phyloP scores from a whole-genome alignment of 441 rosid genomes.

The Mallotus japonicus region DNA sequence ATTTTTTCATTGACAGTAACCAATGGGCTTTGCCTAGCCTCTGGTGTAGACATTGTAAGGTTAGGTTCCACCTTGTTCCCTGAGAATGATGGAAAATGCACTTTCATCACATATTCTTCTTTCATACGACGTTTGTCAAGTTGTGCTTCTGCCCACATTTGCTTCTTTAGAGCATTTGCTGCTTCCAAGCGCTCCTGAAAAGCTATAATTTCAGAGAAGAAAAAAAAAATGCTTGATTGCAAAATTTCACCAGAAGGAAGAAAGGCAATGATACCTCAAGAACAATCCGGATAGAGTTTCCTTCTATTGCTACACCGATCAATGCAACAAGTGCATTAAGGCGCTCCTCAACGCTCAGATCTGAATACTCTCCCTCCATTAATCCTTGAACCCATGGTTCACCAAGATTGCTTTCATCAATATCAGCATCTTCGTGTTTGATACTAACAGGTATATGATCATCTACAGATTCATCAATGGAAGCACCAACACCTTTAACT shows the following conservation, averaged over 20 bases:
- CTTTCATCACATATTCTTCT: slow-evolving; percentile 59
- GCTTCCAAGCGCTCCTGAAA: slow-evolving; percentile 86
- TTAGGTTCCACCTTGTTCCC: slow-evolving; percentile 47
- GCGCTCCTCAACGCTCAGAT: slow-evolving; percentile 75
- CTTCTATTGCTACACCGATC: slow-evolving; percentile 71
- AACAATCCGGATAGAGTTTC: slow-evolving; percentile 58
- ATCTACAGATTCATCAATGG: slow-evolving; percentile 26
- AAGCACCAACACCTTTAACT: slow-evolving; percentile 26
- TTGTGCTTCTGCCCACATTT: slow-evolving; percentile 88
- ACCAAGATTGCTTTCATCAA: slow-evolving; percentile 64
- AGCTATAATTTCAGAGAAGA: slow-evolving; percentile 24
- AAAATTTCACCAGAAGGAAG: slow-evolving; percentile 11
- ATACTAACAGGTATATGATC: slow-evolving; percentile 28
- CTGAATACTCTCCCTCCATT: slow-evolving; percentile 74
- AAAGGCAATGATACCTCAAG: slow-evolving; percentile 54
- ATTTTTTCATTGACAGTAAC: slow-evolving; percentile 34
- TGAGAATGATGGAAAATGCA: slow-evolving; percentile 43
- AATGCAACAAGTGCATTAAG: slow-evolving; percentile 73
- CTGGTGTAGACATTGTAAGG: slow-evolving; percentile 34
- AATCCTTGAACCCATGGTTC: slow-evolving; percentile 88
- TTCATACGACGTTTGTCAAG: slow-evolving; percentile 79
- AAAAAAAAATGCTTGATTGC: slow-evolving; percentile 8
- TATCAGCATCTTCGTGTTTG: slow-evolving; percentile 42
- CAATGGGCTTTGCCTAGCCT: slow-evolving; percentile 48
- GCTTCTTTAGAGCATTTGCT: slow-evolving; percentile 83